Base-by-base conservation (phyloP, 2,329 filamentous ascomycete genomes). In the Colletotrichum destructivum region DNA sequence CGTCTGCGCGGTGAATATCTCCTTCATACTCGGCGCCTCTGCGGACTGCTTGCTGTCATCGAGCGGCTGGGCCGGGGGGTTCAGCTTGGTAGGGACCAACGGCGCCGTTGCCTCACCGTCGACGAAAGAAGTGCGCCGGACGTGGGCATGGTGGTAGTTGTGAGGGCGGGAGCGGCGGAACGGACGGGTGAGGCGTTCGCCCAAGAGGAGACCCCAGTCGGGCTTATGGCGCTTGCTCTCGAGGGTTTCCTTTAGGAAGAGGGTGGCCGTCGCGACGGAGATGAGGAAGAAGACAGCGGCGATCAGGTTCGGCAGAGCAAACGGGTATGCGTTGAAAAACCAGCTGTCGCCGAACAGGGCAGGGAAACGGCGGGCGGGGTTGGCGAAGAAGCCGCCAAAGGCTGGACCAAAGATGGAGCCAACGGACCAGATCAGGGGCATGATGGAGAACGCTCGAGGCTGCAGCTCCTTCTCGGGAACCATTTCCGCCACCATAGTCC, bases 401-500 rank as follows among this genome's bases (percentile, higher is more conserved):
- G 91, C 92, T 1, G 96, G 96, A 0, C 96, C 96, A 75, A 98
- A 93, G 47, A 98, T 94, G 46, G 91, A 93, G 0, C 96, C 96
- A 63, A 98, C 85, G 13, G 92, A 95, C 93, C 94, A 98, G 42
- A 90, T 93, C 18, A 98, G 83, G 4, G 96, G 96, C 95, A 98
- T 98, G 56, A 98, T 87, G 74, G 92, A 95, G 81, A 98, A 98
- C 0, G 96, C 96, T 63, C 91, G 87, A 0, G 96, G 95, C 78
- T 98, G 96, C 8, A 98, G 86, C 78, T 95, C 93, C 79, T 89
- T 94, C 80, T 96, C 91, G 0, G 94, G 93, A 2, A 98, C 95
- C 88, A 98, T 91, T 81, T 98, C 96, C 0, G 96, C 96, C 2
- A 98, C 95, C 84, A 96, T 94, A 18, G 94, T 97, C 75, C 95